phyloP scores from a whole-genome alignment of 2,329 filamentous ascomycete species.

The Hymenoscyphus albidus region DNA sequence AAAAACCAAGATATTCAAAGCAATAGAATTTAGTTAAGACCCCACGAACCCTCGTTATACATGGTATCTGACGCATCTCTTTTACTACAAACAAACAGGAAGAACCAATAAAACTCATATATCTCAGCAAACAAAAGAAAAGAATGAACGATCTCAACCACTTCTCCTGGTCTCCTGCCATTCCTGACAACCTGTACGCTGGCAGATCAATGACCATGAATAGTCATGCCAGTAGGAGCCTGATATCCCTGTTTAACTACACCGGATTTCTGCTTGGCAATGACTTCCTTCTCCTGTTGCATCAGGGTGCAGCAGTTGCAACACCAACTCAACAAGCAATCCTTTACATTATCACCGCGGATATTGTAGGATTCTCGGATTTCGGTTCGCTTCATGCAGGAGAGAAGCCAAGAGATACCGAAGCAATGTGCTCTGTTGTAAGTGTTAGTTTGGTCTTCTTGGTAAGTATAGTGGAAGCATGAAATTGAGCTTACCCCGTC shows the following conservation, averaged over 20 bases:
- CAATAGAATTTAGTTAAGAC: not conserved
- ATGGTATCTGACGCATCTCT: not conserved
- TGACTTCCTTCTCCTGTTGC: slow-evolving; percentile 31
- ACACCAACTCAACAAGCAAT: slow-evolving; percentile 38
- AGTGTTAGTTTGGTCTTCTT: not conserved
- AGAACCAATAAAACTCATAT: not conserved
- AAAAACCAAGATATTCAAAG: not conserved
- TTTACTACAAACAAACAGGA: not conserved
- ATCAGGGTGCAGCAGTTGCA: slow-evolving; percentile 31
- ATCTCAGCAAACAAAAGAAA: not conserved
- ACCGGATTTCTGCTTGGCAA: slow-evolving; percentile 11
- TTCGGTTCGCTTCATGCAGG: slow-evolving; percentile 23
- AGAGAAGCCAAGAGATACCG: slow-evolving; percentile 13
- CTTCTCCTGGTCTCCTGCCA: not conserved
- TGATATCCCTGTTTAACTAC: slow-evolving; percentile 18
- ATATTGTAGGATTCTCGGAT: slow-evolving; percentile 25
- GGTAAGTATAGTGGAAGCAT: not conserved
- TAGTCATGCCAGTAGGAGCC: slow-evolving; percentile 9
- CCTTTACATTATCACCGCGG: slow-evolving; percentile 36
- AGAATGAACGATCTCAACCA: not conserved
- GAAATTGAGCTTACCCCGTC: slow-evolving; percentile 16
- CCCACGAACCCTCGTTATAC: not conserved
- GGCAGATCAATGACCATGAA: not conserved
- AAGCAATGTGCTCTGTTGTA: slow-evolving; percentile 7
- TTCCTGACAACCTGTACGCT: not conserved